Evolutionary conservation across 257 asterid species (phyloP).

Genomic region (Solanum dulcamara): DNA sequence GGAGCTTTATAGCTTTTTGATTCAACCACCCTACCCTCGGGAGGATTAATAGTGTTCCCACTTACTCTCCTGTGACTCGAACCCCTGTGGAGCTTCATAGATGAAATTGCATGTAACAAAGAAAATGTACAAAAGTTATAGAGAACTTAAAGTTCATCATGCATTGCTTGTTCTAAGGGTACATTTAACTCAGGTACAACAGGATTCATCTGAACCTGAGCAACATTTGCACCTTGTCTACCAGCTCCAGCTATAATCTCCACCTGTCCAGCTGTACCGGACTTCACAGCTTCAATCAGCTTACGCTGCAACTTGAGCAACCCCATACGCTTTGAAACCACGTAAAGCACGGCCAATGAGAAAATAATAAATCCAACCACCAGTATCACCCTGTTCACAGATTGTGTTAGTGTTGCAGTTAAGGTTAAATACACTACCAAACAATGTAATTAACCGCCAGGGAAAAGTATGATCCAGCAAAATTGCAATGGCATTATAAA

Average conservation of each 20-base stretch:
- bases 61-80: too few relatives aligned
- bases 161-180: conserved; percentile 52
- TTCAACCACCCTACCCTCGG: too few relatives aligned
- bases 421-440: not conserved
- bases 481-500: not conserved
- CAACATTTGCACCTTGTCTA: conserved; percentile 23
- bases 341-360: conserved; percentile 83
- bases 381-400: conserved; percentile 57
- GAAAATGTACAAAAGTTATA: not conserved
- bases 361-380: conserved; percentile 54
- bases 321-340: conserved; percentile 88
- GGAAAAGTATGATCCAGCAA: not conserved
- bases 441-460: not conserved
- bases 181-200: conserved; percentile 29
- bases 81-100: not conserved
- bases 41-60: too few relatives aligned
- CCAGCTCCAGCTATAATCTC: conserved; percentile 29
- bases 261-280: conserved; percentile 56
- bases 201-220: conserved; percentile 28
- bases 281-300: conserved; percentile 53
- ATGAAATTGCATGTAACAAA: not conserved
- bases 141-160: conserved; percentile 60
- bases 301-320: conserved; percentile 73
- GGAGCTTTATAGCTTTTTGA: not conserved
- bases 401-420: not conserved